These are phyloP conservation scores for Eimeria acervulina DNA, from an alignment of 169 alveolate species.

Conservation along the genomic window DNA sequence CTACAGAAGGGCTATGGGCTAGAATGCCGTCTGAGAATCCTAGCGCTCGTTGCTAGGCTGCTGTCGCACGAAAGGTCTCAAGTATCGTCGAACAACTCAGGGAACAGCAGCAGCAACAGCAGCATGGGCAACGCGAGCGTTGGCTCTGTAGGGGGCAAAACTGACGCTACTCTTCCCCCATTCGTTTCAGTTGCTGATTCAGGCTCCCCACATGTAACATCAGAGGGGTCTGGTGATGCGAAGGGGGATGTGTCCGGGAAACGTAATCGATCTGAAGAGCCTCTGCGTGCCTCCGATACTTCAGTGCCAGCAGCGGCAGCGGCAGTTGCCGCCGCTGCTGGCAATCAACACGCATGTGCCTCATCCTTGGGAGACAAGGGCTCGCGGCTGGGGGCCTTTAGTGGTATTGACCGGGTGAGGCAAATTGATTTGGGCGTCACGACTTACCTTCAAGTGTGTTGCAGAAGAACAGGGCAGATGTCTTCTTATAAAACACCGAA, in stretches of 20 bases:
- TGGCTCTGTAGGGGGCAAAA: conserved; percentile 1
- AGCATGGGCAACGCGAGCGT: conserved; percentile 14
- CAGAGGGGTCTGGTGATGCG: conserved; percentile 38
- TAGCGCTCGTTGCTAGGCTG: conserved; percentile 35
- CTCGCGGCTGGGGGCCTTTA: background rate
- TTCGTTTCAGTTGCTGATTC: conserved; percentile 38
- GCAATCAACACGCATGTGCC: background rate
- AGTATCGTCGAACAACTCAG: background rate
- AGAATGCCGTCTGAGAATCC: conserved; percentile 41
- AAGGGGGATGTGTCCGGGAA: conserved; percentile 1
- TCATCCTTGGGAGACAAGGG: background rate
- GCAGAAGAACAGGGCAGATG: background rate
- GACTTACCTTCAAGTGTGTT: background rate
- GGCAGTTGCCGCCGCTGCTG: background rate
- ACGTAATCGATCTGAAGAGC: background rate
- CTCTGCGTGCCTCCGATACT: background rate
- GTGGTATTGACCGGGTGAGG: conserved; percentile 70
- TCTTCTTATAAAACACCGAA: background rate
- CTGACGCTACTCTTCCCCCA: conserved; percentile 24
- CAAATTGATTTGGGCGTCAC: background rate
- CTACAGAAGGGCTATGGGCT: conserved; percentile 47
- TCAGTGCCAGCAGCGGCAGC: conserved; percentile 9
- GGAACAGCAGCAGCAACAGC: conserved; percentile 16
- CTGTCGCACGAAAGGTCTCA: conserved; percentile 52
- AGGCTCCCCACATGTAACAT: background rate